Percentiles rank a stretch among this genome's conserved stretches.
Conservation (phyloP, 345 rosid species). For the Pugionium dolabratum region DNA sequence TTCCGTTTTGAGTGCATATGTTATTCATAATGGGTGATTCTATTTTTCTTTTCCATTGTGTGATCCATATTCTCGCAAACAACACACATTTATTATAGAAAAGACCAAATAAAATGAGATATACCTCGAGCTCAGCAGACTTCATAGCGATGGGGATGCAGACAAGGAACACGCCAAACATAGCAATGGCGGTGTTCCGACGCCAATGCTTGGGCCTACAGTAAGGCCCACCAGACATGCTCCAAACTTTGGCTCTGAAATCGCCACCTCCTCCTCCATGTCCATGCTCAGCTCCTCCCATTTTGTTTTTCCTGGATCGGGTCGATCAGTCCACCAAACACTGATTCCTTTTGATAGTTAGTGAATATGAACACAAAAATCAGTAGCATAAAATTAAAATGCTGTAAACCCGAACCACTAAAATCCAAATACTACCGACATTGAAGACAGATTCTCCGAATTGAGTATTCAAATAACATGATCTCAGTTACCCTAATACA, state of each 20-base stretch:
- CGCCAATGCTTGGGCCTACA: slow-evolving; percentile 98
- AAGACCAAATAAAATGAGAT: background rate
- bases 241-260: slow-evolving; percentile 94
- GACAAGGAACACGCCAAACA: slow-evolving; percentile 76
- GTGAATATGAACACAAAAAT: slow-evolving; percentile 14
- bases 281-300: slow-evolving; percentile 83
- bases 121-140: slow-evolving; percentile 95
- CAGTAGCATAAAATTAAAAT: slow-evolving; percentile 14
- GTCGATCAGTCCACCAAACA: slow-evolving; percentile 28
- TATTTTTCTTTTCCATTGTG: background rate
- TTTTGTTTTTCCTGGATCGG: slow-evolving; percentile 25
- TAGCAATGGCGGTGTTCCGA: slow-evolving; percentile 95
- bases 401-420: slow-evolving; percentile 9
- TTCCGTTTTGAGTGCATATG: background rate
- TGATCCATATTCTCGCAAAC: background rate
- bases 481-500: background rate
- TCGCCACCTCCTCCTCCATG: slow-evolving; percentile 81
- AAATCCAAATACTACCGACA: background rate
- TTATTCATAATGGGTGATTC: background rate
- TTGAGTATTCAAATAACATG: background rate
- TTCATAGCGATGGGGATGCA: slow-evolving; percentile 92
- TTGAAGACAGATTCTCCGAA: slow-evolving; percentile 10
- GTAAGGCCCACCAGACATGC: slow-evolving; percentile 89
- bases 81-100: background rate
- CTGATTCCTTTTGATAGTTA: slow-evolving; percentile 19